A percentile compares a stretch with the other conserved stretches of the same genome.
These are phyloP conservation scores for Candida jianshihensis DNA, from an alignment of 805 yeast species.

Conservation along the genomic window DNA sequence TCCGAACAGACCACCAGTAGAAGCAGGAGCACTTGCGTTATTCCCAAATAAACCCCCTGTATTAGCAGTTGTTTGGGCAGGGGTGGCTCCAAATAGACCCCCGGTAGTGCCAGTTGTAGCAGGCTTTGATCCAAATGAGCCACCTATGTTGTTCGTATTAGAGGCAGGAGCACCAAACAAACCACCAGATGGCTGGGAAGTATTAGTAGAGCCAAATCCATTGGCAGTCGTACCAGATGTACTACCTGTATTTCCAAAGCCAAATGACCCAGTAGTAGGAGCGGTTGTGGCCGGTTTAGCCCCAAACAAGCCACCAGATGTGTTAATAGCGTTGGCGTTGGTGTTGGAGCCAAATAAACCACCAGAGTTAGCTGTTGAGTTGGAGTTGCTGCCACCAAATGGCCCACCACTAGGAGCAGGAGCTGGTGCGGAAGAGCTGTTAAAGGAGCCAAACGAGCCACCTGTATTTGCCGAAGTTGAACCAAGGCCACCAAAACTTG, in stretches of 20 bases:
- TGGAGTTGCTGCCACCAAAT: conserved; percentile 32
- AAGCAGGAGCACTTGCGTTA: conserved; percentile 10
- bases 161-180: conserved; percentile 22
- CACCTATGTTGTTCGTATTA: conserved; percentile 15
- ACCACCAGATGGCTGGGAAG: conserved; percentile 22
- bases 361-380: conserved; percentile 18
- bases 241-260: conserved; percentile 18
- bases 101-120: conserved; percentile 6
- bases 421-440: not conserved
- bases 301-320: conserved; percentile 30
- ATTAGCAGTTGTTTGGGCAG: conserved; percentile 10
- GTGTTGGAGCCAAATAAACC: conserved; percentile 24
- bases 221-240: conserved; percentile 7
- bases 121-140: conserved; percentile 22
- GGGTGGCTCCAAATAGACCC: conserved; percentile 24
- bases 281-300: conserved; percentile 14
- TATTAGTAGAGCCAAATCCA: no score
- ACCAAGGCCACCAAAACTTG: not conserved
- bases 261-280: conserved; percentile 30
- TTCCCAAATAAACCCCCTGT: conserved; percentile 25
- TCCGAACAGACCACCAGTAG: conserved; percentile 25
- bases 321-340: no score
- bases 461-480: not conserved
- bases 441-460: not conserved
- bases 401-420: conserved; percentile 23